These are phyloP conservation scores for Plasmopara muralis DNA, from an alignment of 352 stramenopile species.

Conservation along the genomic window DNA sequence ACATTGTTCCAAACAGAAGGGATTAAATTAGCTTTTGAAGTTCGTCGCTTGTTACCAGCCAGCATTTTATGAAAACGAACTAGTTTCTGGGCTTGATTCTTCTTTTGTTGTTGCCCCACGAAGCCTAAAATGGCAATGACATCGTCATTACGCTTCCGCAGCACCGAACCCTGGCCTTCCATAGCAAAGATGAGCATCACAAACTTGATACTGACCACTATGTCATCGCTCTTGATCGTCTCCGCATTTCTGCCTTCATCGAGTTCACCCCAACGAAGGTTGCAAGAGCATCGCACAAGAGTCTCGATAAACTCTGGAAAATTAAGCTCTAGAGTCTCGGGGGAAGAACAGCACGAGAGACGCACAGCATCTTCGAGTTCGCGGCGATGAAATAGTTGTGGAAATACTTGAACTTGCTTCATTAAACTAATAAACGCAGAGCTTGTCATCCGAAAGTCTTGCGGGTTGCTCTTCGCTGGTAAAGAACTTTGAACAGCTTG, in stretches of 20 bases:
- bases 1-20: constrained; percentile 23
- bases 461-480: constrained; percentile 7
- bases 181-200: constrained; percentile 75
- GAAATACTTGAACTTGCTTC: constrained; percentile 47
- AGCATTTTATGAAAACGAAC: constrained; percentile 41
- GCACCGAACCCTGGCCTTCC: constrained; percentile 55
- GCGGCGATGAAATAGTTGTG: constrained; percentile 49
- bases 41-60: constrained; percentile 20
- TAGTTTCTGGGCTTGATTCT: constrained; percentile 34
- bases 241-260: background rate
- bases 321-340: constrained; percentile 27
- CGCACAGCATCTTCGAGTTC: constrained; percentile 46
- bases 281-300: constrained; percentile 40
- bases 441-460: constrained; percentile 25
- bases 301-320: constrained; percentile 63
- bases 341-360: constrained; percentile 23
- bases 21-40: constrained; percentile 2
- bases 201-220: constrained; percentile 48
- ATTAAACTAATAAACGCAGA: constrained; percentile 38
- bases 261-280: constrained; percentile 38
- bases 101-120: constrained; percentile 35
- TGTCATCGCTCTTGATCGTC: constrained; percentile 9
- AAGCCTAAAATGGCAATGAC: constrained; percentile 45
- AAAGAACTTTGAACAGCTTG: constrained; percentile 15
- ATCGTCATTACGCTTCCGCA: constrained; percentile 52